phyloP scores from a whole-genome alignment of 768 basidiomycete genomes.

The Suillus luteus region DNA sequence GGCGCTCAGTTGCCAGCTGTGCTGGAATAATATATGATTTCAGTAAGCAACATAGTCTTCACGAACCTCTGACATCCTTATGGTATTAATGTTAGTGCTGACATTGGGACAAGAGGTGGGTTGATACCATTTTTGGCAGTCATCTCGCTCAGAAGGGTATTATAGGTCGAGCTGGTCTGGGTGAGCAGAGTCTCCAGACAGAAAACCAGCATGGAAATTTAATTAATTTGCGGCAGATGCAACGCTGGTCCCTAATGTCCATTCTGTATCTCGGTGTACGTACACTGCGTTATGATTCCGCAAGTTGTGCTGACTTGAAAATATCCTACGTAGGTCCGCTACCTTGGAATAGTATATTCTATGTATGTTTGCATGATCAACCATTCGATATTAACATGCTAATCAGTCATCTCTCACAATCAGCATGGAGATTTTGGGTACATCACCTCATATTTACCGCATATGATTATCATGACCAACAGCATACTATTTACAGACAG shows the following conservation, averaged over 20 bases:
- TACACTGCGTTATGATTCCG: not conserved
- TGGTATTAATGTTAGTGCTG: not conserved
- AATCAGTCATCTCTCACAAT: not conserved
- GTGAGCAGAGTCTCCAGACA: not conserved
- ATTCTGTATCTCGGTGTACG: constrained; percentile 2
- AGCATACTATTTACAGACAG: not conserved
- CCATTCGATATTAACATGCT: not conserved
- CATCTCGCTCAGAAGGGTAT: not conserved
- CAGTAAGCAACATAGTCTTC: not conserved
- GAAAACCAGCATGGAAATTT: not conserved
- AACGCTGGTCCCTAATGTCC: not conserved
- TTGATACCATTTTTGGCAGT: not conserved
- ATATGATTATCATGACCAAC: not conserved
- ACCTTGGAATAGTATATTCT: not conserved
- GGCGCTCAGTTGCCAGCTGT: not conserved
- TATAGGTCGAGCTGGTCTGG: not conserved
- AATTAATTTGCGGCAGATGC: not conserved
- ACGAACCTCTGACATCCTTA: not conserved
- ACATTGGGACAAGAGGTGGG: constrained; percentile 3
- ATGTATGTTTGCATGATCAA: not conserved
- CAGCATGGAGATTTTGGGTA: not conserved
- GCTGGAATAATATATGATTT: not conserved
- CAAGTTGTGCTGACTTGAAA: not conserved
- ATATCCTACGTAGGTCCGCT: not conserved
- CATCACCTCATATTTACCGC: not conserved